Percentiles rank a stretch among this genome's conserved stretches.
Conservation (phyloP, 805 yeast species). For the Schwanniomyces yamadae region DNA sequence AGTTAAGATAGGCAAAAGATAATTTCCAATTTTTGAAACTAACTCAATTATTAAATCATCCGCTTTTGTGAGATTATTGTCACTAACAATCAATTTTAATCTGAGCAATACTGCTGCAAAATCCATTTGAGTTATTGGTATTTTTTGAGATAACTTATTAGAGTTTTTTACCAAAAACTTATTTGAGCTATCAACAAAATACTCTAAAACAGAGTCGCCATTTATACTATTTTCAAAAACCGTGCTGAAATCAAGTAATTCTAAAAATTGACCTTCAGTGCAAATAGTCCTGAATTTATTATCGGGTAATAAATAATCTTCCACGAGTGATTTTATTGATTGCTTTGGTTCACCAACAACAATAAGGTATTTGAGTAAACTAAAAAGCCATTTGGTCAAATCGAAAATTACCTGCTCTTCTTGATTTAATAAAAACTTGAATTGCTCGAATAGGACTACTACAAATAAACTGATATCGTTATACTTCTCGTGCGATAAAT, state of each 20-base stretch:
- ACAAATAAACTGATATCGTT: slow-evolving; percentile 32
- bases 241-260: slow-evolving; percentile 7
- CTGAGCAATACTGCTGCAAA: slow-evolving; percentile 45
- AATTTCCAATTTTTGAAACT: slow-evolving; percentile 47
- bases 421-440: slow-evolving; percentile 45
- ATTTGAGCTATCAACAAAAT: slow-evolving; percentile 11
- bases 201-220: slow-evolving; percentile 12
- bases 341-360: slow-evolving; percentile 59
- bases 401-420: slow-evolving; percentile 5
- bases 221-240: neutral
- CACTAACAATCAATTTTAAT: slow-evolving; percentile 28
- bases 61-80: slow-evolving; percentile 17
- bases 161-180: slow-evolving; percentile 2
- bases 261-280: slow-evolving; percentile 5
- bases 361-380: slow-evolving; percentile 46
- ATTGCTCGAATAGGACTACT: slow-evolving; percentile 59
- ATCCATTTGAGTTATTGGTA: slow-evolving; percentile 49
- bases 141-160: slow-evolving; percentile 17
- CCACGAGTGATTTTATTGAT: slow-evolving; percentile 16
- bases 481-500: slow-evolving; percentile 38
- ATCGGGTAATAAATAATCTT: slow-evolving; percentile 4
- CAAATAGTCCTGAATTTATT: slow-evolving; percentile 6
- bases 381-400: slow-evolving; percentile 49
- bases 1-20: slow-evolving; percentile 11
- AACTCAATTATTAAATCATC: slow-evolving; percentile 30